phyloP scores from a whole-genome alignment of 352 stramenopile genomes.

The Albugo candida region DNA sequence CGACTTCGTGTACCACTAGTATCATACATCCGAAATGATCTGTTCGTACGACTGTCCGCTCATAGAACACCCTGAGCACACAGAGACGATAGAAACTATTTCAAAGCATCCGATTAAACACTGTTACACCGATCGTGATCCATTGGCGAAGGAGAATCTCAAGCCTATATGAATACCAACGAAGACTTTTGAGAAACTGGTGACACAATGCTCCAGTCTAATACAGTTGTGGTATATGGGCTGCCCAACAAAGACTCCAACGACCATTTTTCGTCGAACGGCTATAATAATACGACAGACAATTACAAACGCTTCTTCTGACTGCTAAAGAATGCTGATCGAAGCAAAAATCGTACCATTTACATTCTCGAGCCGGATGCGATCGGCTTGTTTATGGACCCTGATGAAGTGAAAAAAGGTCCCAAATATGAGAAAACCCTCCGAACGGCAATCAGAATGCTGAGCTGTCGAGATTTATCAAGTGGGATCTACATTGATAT shows the following conservation, averaged over 20 bases:
- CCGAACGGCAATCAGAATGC: background rate
- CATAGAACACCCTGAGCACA: no score
- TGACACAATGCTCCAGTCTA: no score
- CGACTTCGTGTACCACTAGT: no score
- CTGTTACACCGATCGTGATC: constrained; percentile 31
- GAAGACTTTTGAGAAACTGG: constrained; percentile 6
- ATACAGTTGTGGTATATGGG: constrained; percentile 7
- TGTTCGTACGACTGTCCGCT: no score
- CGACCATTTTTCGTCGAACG: constrained; percentile 3
- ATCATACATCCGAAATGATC: no score
- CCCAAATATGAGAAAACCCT: constrained; percentile 1
- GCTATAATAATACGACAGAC: constrained; percentile 2
- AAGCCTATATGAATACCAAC: background rate
- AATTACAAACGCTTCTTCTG: constrained; percentile 6
- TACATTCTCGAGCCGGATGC: constrained; percentile 5
- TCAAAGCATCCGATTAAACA: constrained; percentile 19
- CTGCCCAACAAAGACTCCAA: constrained; percentile 7
- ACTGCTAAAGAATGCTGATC: constrained; percentile 1
- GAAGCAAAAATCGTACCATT: background rate
- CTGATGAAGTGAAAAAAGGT: background rate
- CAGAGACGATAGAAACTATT: no score
- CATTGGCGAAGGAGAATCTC: no score
- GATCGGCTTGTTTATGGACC: constrained; percentile 7
- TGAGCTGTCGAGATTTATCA: background rate
- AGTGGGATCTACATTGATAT: constrained; percentile 3